phyloP scores from a whole-genome alignment of 352 stramenopile species.

The Hyaloperonospora arabidopsidis region DNA sequence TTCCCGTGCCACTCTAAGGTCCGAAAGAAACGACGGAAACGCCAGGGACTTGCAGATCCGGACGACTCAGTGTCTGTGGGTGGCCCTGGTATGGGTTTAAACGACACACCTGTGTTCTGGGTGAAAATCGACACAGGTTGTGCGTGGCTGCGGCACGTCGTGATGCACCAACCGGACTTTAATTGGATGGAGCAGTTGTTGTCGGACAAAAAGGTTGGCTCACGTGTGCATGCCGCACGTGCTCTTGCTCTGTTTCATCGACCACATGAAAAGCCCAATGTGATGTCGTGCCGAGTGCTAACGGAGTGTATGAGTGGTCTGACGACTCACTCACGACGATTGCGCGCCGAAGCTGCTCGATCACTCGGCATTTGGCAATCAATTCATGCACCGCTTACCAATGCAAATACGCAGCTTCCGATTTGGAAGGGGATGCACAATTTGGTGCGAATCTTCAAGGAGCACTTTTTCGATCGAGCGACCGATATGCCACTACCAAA shows the following conservation, averaged over 20 bases:
- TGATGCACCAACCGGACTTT: conserved; percentile 83
- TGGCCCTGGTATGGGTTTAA: conserved; percentile 74
- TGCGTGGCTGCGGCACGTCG: conserved; percentile 70
- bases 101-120: conserved; percentile 83
- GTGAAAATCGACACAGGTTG: conserved; percentile 79
- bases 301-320: conserved; percentile 82
- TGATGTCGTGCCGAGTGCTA: conserved; percentile 79
- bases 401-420: conserved; percentile 67
- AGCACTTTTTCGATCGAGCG: conserved; percentile 75
- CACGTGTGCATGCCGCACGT: conserved; percentile 68
- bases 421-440: conserved; percentile 86
- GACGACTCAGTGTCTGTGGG: conserved; percentile 74
- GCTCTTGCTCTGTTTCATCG: conserved; percentile 71
- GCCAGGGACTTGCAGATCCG: conserved; percentile 65
- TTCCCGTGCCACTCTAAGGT: conserved; percentile 83
- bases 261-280: conserved; percentile 77
- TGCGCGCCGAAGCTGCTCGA: conserved; percentile 66
- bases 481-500: conserved; percentile 84
- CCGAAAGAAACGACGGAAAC: conserved; percentile 79
- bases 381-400: conserved; percentile 74
- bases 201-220: conserved; percentile 77
- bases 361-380: conserved; percentile 81
- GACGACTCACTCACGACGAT: conserved; percentile 67
- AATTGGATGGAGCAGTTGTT: conserved; percentile 86
- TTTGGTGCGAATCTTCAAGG: conserved; percentile 83